Percentiles rank a stretch among this genome's conserved stretches.
phyloP scores from a whole-genome alignment of 139 green algal species.

The Chlamydomonas incerta region DNA sequence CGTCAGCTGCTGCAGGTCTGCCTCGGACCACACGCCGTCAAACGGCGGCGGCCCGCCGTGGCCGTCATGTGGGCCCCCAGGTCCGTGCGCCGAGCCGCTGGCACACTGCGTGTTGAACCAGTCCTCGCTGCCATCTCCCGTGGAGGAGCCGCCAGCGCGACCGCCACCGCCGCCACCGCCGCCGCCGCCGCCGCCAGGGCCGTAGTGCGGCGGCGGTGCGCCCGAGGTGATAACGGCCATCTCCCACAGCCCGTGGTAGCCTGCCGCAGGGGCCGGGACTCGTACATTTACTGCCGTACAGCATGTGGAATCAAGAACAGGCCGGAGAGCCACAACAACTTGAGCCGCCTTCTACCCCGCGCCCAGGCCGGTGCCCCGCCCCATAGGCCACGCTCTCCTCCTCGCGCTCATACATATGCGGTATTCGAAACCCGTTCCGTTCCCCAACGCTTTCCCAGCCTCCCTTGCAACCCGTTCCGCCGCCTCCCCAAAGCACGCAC shows the following conservation, averaged over 20 bases:
- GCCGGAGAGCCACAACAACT: too few species aligned
- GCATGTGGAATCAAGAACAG: too few species aligned
- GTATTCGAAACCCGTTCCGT: too few species aligned
- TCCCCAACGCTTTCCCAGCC: neutral
- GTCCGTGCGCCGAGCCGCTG: too few species aligned
- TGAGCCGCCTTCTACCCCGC: too few species aligned
- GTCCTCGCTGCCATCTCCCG: neutral
- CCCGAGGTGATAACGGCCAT: neutral
- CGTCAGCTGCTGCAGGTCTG: neutral
- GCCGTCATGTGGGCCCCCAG: neutral
- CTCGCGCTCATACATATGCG: too few species aligned
- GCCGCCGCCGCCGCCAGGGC: neutral
- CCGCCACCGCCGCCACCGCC: neutral
- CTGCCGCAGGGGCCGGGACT: too few species aligned
- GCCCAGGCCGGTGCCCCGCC: too few species aligned
- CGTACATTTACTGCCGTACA: too few species aligned
- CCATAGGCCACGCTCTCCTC: too few species aligned
- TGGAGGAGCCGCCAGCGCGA: too few species aligned
- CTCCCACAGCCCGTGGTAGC: slow-evolving; percentile 30
- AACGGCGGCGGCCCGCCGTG: neutral
- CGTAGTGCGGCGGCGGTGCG: neutral
- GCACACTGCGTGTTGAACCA: neutral
- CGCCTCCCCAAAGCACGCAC: neutral
- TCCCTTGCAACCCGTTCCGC: neutral
- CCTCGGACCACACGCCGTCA: slow-evolving; percentile 30